Evolutionary conservation across 768 basidiomycete genomes (phyloP).

Genomic region (Piloderma croceum): DNA sequence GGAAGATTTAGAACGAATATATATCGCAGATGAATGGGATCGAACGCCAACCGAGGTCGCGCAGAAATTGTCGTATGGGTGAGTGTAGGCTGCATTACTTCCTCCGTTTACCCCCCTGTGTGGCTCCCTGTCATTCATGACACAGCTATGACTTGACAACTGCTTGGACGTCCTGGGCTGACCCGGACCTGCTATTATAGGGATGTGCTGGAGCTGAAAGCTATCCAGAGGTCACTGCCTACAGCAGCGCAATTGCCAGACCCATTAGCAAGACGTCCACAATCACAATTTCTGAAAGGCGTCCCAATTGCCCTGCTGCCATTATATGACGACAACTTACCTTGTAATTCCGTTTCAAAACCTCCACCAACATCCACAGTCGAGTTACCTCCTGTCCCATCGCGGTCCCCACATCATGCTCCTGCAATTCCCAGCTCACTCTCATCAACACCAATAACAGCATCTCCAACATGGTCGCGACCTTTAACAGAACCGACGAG

Average conservation of each 20-base stretch:
- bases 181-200: constrained; percentile 25
- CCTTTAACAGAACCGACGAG: neutral
- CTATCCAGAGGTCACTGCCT: constrained; percentile 60
- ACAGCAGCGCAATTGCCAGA: constrained; percentile 48
- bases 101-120: constrained; percentile 1
- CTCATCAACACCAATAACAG: neutral
- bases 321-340: constrained; percentile 30
- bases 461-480: neutral
- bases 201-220: constrained; percentile 63
- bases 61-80: constrained; percentile 61
- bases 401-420: constrained; percentile 3
- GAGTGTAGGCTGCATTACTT: constrained; percentile 27
- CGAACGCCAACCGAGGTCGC: constrained; percentile 65
- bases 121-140: neutral
- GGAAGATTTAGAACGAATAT: constrained; percentile 51
- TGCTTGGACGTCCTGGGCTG: neutral
- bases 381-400: constrained; percentile 2
- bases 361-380: constrained; percentile 3
- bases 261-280: constrained; percentile 34
- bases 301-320: constrained; percentile 66
- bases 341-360: constrained; percentile 1
- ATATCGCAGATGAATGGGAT: constrained; percentile 74
- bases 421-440: constrained; percentile 2
- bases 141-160: neutral
- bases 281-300: constrained; percentile 38